Base-by-base conservation (phyloP, 495 filamentous ascomycete species). In the Lasiosphaeriaceae sp. region DNA sequence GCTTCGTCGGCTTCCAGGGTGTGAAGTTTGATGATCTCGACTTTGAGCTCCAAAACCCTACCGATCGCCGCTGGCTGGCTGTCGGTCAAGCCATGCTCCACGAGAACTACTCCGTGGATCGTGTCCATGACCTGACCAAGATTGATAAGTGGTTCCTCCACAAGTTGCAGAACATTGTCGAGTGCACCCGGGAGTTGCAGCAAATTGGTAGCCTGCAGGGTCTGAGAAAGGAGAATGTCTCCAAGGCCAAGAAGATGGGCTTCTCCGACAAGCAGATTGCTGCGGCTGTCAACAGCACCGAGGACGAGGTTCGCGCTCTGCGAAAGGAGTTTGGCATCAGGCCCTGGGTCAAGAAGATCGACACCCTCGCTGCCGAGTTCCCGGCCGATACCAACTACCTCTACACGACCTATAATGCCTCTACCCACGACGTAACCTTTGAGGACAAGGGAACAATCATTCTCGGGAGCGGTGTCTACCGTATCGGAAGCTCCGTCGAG, bases 41-140 rank as follows among this genome's bases (percentile, higher is more conserved):
- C 68, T 88, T 92, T 50, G 88, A 86, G 56, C 85, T 98, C 43
- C 77, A 83, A 65, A 96, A 97, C 75, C 93, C 93, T 21, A 96
- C 90, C 24, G 93, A 98, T 72, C 88, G 93, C 63, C 83, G 93
- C 66, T 98, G 93, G 93, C 80, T 98, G 65, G 93, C 93, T 54
- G 93, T 98, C 63, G 94, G 93, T 37, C 93, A 98, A 73, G 93
- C 93, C 41, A 95, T 98, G 91, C 83, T 96, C 49, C 90, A 97
- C 78, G 93, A 97, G 74, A 86, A 86, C 67, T 97, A 97, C 78
- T 85, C 90, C 14, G 89, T 96, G 26, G 93, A 97, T 54, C 83
- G 82, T 60, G 77, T 97, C 20, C 91, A 97, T 64, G 91, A 97
- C 50, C 76, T 98, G 63, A 92, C 89, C 72, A 96, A 96, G 80